Evolutionary conservation across 176 grass and related monocot species (phyloP).

Genomic region (Miscanthus lutarioriparius): DNA sequence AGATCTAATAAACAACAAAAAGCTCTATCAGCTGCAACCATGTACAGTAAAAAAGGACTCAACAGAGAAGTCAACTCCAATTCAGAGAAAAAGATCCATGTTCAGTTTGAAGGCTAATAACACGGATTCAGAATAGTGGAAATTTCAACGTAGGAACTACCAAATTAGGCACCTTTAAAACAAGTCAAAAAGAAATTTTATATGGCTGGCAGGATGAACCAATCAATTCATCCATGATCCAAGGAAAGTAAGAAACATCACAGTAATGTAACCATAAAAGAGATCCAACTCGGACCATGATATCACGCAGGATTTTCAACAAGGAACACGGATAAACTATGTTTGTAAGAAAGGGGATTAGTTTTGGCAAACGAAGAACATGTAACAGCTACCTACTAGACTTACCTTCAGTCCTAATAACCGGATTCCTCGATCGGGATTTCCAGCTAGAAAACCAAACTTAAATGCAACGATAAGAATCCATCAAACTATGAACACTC

Average conservation of each 20-base stretch:
- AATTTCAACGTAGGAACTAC: background rate
- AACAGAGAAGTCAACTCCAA: constrained; percentile 30
- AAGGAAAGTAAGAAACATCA: background rate
- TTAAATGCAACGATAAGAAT: constrained; percentile 24
- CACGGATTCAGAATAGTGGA: constrained; percentile 28
- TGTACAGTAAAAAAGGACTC: background rate
- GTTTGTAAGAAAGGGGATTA: constrained; percentile 21
- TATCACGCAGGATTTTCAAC: constrained; percentile 1
- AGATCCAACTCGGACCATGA: constrained; percentile 19
- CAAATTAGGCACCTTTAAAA: constrained; percentile 1
- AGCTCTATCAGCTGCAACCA: background rate
- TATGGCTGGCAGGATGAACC: background rate
- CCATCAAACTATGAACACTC: constrained; percentile 25
- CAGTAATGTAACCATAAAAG: background rate
- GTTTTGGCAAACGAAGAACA: constrained; percentile 38
- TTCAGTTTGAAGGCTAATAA: background rate
- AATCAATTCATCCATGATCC: constrained; percentile 32
- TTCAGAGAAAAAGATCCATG: constrained; percentile 16
- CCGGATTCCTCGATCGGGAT: constrained; percentile 28
- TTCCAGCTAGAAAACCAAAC: constrained; percentile 23
- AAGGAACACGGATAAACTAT: background rate
- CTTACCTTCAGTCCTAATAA: constrained; percentile 42
- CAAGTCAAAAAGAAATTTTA: constrained; percentile 16
- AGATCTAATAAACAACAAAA: constrained; percentile 19
- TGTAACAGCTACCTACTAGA: constrained; percentile 37